Percentiles rank a stretch among this genome's conserved stretches.
Conservation (phyloP, 2,329 filamentous ascomycete genomes). For the Penicillium psychrosexuale region DNA sequence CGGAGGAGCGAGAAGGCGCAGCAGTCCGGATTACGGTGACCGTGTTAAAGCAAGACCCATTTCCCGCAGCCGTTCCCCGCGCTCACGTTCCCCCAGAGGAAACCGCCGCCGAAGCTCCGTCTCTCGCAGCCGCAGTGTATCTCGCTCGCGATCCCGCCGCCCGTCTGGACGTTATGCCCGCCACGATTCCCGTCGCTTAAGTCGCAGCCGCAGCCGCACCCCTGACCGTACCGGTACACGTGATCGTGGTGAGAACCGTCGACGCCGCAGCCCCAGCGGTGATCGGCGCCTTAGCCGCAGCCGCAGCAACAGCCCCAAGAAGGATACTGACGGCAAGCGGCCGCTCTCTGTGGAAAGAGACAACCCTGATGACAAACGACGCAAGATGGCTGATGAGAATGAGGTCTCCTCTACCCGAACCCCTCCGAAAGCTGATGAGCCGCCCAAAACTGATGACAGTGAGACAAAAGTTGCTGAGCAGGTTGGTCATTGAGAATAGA, state of each 20-base stretch:
- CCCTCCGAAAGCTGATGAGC: background rate
- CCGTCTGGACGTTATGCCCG: constrained; percentile 39
- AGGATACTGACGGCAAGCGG: constrained; percentile 36
- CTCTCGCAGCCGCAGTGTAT: constrained; percentile 35
- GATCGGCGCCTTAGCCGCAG: constrained; percentile 34
- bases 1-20: constrained; percentile 37
- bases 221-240: constrained; percentile 39
- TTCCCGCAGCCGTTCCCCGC: constrained; percentile 49
- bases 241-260: constrained; percentile 19
- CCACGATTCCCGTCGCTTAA: constrained; percentile 32
- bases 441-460: constrained; percentile 13
- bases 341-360: constrained; percentile 47
- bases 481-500: constrained; percentile 30
- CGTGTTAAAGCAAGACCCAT: constrained; percentile 51
- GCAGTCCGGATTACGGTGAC: constrained; percentile 42
- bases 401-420: constrained; percentile 21
- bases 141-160: constrained; percentile 39
- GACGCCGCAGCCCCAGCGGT: constrained; percentile 11
- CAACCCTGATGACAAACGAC: constrained; percentile 44
- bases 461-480: constrained; percentile 28
- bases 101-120: constrained; percentile 40
- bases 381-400: constrained; percentile 40
- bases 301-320: constrained; percentile 25
- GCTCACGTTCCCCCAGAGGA: constrained; percentile 57
- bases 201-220: constrained; percentile 24